Conservation (phyloP, 202 grass and related monocot genomes). For the Schoenoplectus tabernaemontani region DNA sequence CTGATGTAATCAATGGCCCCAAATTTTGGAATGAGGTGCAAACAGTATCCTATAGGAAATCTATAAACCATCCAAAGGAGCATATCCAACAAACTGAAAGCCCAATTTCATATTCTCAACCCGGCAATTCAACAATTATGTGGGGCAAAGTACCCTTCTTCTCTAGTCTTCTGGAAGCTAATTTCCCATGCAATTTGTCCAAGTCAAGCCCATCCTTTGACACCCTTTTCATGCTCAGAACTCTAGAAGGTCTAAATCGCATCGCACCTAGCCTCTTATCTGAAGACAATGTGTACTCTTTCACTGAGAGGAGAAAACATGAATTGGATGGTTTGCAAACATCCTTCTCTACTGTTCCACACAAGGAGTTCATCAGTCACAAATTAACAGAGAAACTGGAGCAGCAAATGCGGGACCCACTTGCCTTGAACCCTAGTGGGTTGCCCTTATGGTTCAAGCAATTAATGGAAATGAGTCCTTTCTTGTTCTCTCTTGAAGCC, state of each 20-base stretch:
- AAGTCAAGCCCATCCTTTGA: slow-evolving; percentile 43
- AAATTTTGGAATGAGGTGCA: slow-evolving; percentile 81
- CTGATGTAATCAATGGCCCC: slow-evolving; percentile 68
- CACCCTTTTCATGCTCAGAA: slow-evolving; percentile 63
- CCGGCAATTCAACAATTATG: slow-evolving; percentile 27
- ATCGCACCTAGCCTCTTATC: slow-evolving; percentile 41
- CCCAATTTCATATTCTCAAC: slow-evolving; percentile 5
- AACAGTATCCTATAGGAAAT: slow-evolving; percentile 55
- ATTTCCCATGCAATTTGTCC: slow-evolving; percentile 50
- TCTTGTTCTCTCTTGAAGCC: slow-evolving; percentile 96
- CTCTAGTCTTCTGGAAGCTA: slow-evolving; percentile 35
- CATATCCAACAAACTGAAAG: slow-evolving; percentile 6
- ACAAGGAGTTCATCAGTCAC: slow-evolving; percentile 64
- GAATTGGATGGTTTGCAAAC: slow-evolving; percentile 51
- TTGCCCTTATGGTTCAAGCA: slow-evolving; percentile 84
- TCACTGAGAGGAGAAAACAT: slow-evolving; percentile 46
- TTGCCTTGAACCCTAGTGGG: slow-evolving; percentile 53
- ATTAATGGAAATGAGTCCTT: slow-evolving; percentile 68
- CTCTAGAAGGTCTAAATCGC: slow-evolving; percentile 69
- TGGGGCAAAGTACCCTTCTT: slow-evolving; percentile 52
- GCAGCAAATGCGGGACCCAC: slow-evolving; percentile 89
- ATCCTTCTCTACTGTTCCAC: slow-evolving; percentile 51
- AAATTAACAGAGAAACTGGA: slow-evolving; percentile 96
- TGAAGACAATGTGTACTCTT: slow-evolving; percentile 47
- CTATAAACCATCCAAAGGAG: slow-evolving; percentile 25